These are phyloP conservation scores for Colletotrichum cuscutae DNA, from an alignment of 2,329 filamentous ascomycete species.

Conservation along the genomic window DNA sequence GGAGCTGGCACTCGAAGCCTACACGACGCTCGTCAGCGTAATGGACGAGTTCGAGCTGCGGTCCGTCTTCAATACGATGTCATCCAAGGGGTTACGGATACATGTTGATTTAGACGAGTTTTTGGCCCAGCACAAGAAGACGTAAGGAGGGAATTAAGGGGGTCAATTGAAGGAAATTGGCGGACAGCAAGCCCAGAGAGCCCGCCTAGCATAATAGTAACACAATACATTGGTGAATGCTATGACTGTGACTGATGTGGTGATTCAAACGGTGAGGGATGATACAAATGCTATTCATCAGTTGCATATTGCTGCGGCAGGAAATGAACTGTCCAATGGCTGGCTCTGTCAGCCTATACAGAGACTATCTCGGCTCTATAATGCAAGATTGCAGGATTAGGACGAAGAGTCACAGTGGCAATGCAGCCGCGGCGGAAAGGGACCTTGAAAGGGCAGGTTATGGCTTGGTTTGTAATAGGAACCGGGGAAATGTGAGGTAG, in stretches of 20 bases:
- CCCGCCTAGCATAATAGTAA: not conserved
- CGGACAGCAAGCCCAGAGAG: not conserved
- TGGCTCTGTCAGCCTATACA: not conserved
- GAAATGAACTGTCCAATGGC: not conserved
- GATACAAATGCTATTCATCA: not conserved
- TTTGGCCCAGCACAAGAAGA: constrained; percentile 46
- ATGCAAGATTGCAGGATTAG: not conserved
- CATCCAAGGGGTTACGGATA: constrained; percentile 59
- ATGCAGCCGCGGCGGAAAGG: constrained; percentile 8
- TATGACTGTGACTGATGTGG: not conserved
- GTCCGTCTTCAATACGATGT: constrained; percentile 59
- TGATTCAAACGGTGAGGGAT: constrained; percentile 13
- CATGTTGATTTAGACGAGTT: constrained; percentile 64
- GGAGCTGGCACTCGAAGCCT: constrained; percentile 62
- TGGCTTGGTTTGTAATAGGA: constrained; percentile 6
- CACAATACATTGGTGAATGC: not conserved
- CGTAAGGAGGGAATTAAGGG: not conserved
- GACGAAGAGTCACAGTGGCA: constrained; percentile 26
- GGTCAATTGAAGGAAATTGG: not conserved
- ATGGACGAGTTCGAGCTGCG: constrained; percentile 61
- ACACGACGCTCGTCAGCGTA: constrained; percentile 53
- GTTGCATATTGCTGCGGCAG: not conserved
- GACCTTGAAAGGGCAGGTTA: not conserved
- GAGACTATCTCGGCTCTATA: constrained; percentile 1
- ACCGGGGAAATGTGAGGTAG: not conserved